Evolutionary conservation across 1,284 basidiomycete genomes (phyloP), one percentile per base, ranked within the genome.

Genomic region (Pterulicium gracile): DNA sequence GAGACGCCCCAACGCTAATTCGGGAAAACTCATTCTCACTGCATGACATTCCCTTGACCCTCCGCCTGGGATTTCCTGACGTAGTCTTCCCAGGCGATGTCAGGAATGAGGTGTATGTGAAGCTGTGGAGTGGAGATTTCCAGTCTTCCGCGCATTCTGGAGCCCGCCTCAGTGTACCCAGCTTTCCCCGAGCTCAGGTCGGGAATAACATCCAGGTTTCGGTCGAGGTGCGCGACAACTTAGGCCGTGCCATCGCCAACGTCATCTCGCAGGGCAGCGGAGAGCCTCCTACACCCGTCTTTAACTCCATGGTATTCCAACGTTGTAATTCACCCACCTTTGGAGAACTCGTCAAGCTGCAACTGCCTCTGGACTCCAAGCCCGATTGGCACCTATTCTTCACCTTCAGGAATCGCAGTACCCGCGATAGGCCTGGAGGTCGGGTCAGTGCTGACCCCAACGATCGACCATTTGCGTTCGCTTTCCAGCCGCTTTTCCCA

Each of bases 81-180:
- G 92, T 96, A 1, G 93, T 96, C 5, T 93, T 94, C 58, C 94
- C 94, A 1, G 91, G 88, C 4, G 87, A 92, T 52, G 67, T 78
- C n/a, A 80, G 94, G 17, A 97, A 97, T 58, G 94, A 98, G 56
- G 73, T 96, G 4, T 98, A 97, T 63, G 77, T 97, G 69, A 96
- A 93, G 59, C 73, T 96, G 1, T 94, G 90, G 89, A 84, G 81
- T 44, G 93, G 88, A 20, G 83, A 88, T 52, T 96, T 95, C 58
- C 67, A 72, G 1, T 66, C 75, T 0, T 70, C 75, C 0, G 71
- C 74, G 44, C 63, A 62, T 27, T 62, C 61, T 15, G 62, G 67
- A 42, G 68, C 75, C 5, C 74, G 81, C 23, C 69, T 81, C 24
- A 84, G 79, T 53, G 70, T 85, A 41, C 70, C 71, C 32, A 79